Base-by-base conservation (phyloP, 2,329 filamentous ascomycete genomes). In the Grosmannia huntii region DNA sequence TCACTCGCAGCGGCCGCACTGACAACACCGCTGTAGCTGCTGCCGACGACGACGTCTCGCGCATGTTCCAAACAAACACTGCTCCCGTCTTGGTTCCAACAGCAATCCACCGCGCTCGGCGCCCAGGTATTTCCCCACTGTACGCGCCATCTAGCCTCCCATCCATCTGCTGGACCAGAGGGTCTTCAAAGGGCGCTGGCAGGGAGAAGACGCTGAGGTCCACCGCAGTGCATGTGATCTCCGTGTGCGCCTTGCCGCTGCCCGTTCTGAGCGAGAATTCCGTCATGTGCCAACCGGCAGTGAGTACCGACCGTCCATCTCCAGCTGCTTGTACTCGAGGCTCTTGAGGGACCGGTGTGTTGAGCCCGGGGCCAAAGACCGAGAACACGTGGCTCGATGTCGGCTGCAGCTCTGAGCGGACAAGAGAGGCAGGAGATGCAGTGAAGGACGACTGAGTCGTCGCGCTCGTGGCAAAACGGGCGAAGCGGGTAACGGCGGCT, bases 41-140 rank as follows among this genome's bases (percentile, higher is more conserved):
- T n/a, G 27, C 33, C 19, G 36, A 19, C 23, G 76, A 63, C 41
- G 41, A n/a, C 64, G 80, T 73, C 31, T 86, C 84, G 57, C 94
- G 86, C 65, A 89, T 80, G 66, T 99, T 87, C 90, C 91, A 99
- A 1, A 95, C 71, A 9, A 94, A 71, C 7, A 97, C 76, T n/a
- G 76, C 76, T 0, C 94, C 94, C 11, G 76, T 81, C 57, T 83
- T 84, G 0, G 91, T 97, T 21, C 94, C 94, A 53, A 90, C 73
- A 21, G 88, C 89, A 44, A 97, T 68, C 50, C 95, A 81, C 14
- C 92, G 86, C 60, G 87, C 87, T 61, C 91, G 82, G 60, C 90
- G 87, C 6, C 94, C 94, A 4, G 92, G 92, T 33, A 96, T 82
- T 62, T 95, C 87, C 12, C 68, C 67, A 7, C 67, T 63, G 23